Percentiles rank a stretch among this genome's conserved stretches.
phyloP scores from a whole-genome alignment of 768 basidiomycete genomes.

The Trametes cinnabarina region DNA sequence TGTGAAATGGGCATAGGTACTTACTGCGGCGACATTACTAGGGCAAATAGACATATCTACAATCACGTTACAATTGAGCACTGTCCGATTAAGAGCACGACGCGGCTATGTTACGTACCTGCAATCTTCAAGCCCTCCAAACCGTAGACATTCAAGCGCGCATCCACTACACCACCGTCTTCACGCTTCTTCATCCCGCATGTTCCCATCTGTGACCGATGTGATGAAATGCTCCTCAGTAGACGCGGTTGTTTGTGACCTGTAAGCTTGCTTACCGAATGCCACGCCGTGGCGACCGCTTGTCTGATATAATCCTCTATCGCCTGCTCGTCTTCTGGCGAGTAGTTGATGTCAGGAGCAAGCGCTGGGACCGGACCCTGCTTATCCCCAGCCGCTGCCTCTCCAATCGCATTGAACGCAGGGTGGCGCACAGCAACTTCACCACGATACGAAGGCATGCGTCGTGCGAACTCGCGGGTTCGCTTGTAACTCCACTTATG shows the following conservation, averaged over 20 bases:
- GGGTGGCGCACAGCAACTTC: conserved; percentile 31
- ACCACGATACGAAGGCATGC: conserved; percentile 45
- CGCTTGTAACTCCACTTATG: conserved; percentile 56
- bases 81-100: background rate
- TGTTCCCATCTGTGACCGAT: conserved; percentile 48
- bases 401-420: conserved; percentile 27
- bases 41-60: conserved; percentile 43
- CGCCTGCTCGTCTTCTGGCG: conserved; percentile 34
- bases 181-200: conserved; percentile 68
- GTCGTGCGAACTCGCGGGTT: conserved; percentile 50
- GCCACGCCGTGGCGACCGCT: conserved; percentile 31
- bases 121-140: conserved; percentile 47
- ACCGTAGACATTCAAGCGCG: conserved; percentile 62
- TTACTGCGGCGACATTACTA: conserved; percentile 35
- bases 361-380: conserved; percentile 24
- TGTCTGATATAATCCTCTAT: conserved; percentile 29
- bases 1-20: background rate
- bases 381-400: conserved; percentile 20
- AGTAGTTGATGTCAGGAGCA: conserved; percentile 33
- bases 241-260: no score
- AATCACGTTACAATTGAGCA: conserved; percentile 1
- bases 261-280: no score
- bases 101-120: conserved; percentile 1
- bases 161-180: conserved; percentile 59
- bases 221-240: background rate